A percentile compares a stretch with the other conserved stretches of the same genome.
Evolutionary conservation across 2,329 filamentous ascomycete genomes (phyloP).

Genomic region (Xylaria polymorpha): DNA sequence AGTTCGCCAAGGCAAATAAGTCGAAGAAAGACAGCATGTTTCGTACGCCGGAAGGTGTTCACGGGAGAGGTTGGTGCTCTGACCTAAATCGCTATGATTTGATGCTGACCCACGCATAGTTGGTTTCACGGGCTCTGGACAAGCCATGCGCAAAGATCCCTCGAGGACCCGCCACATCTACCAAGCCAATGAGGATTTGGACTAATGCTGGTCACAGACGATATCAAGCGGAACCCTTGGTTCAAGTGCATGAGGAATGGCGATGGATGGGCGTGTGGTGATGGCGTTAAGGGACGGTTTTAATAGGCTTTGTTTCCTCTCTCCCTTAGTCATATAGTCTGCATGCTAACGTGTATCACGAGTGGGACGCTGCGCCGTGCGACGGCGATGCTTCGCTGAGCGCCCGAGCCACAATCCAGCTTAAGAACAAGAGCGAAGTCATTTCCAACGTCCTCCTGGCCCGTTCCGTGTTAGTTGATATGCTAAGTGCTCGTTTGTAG

Average conservation of each 20-base stretch:
- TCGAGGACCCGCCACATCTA: slow-evolving; percentile 86
- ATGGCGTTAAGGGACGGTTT: slow-evolving; percentile 38
- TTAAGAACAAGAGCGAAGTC: slow-evolving; percentile 33
- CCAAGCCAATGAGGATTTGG: slow-evolving; percentile 78
- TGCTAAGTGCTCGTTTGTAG: slow-evolving; percentile 36
- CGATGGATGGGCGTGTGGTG: slow-evolving; percentile 32
- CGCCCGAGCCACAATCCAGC: slow-evolving; percentile 24
- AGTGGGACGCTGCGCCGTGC: slow-evolving; percentile 38
- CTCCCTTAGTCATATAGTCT: slow-evolving; percentile 46
- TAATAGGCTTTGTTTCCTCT: slow-evolving; percentile 50
- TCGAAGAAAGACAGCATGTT: slow-evolving; percentile 97
- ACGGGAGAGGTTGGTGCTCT: slow-evolving; percentile 78
- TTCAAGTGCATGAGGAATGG: slow-evolving; percentile 30
- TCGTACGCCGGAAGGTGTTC: slow-evolving; percentile 85
- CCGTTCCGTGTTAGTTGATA: slow-evolving; percentile 18
- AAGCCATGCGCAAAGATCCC: slow-evolving; percentile 93
- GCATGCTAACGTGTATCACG: slow-evolving; percentile 50
- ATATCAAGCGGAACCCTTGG: slow-evolving; percentile 30
- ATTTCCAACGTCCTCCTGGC: slow-evolving; percentile 23
- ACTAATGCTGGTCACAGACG: slow-evolving; percentile 60
- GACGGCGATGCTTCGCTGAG: slow-evolving; percentile 17
- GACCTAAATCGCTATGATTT: background rate
- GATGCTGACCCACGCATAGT: slow-evolving; percentile 66
- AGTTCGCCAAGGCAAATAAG: slow-evolving; percentile 68
- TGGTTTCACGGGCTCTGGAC: slow-evolving; percentile 94